phyloP scores from a whole-genome alignment of 2,329 filamentous ascomycete species.

The Escovopsis sp. region DNA sequence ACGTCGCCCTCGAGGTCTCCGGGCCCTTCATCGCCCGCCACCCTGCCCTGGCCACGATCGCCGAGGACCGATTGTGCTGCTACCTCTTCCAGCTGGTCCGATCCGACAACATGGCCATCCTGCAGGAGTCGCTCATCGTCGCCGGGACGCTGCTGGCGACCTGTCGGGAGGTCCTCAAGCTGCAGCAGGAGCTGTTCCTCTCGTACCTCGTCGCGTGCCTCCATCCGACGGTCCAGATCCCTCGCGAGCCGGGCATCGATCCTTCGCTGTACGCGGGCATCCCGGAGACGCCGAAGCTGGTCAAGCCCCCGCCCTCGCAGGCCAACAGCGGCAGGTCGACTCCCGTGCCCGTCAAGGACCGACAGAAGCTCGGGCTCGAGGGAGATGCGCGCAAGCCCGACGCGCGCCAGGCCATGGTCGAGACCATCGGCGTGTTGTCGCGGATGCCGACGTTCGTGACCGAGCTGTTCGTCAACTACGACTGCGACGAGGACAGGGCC shows the following conservation, averaged over 20 bases:
- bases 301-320: slow-evolving; percentile 62
- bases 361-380: slow-evolving; percentile 83
- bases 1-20: slow-evolving; percentile 90
- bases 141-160: slow-evolving; percentile 83
- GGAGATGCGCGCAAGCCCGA: slow-evolving; percentile 86
- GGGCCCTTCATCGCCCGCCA: slow-evolving; percentile 90
- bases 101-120: slow-evolving; percentile 88
- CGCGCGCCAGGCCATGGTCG: slow-evolving; percentile 94
- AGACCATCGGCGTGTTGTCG: slow-evolving; percentile 81
- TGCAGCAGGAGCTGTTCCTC: slow-evolving; percentile 91
- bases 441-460: slow-evolving; percentile 90
- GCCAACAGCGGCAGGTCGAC: slow-evolving; percentile 68
- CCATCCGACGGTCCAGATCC: slow-evolving; percentile 88
- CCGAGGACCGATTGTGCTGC: slow-evolving; percentile 83
- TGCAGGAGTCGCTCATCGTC: slow-evolving; percentile 85
- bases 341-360: slow-evolving; percentile 80
- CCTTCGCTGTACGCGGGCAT: slow-evolving; percentile 85
- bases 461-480: slow-evolving; percentile 95
- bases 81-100: slow-evolving; percentile 92
- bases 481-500: slow-evolving; percentile 80
- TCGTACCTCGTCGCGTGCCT: slow-evolving; percentile 90
- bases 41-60: slow-evolving; percentile 70
- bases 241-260: slow-evolving; percentile 77
- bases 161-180: slow-evolving; percentile 76
- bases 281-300: slow-evolving; percentile 75